Conservation (phyloP, 139 green algal species). For the Picochlorum sp. region DNA sequence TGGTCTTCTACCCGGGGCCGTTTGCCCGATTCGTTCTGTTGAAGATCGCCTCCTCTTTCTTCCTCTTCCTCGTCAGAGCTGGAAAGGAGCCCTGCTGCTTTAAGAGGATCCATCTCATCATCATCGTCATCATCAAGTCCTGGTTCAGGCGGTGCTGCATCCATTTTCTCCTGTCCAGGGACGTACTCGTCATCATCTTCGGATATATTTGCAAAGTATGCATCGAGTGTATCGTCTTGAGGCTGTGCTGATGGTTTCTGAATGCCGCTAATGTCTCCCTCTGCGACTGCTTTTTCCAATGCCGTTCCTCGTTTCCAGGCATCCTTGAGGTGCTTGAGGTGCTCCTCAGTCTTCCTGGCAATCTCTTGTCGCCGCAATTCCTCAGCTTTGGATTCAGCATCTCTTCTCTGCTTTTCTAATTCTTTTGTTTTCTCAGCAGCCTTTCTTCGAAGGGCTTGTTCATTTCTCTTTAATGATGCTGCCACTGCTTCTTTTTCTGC, state of each 20-base stretch:
- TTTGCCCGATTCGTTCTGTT: neutral
- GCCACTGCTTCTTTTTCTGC: neutral
- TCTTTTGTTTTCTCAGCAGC: neutral
- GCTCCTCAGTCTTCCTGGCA: constrained; percentile 11
- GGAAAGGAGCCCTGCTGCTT: constrained; percentile 4
- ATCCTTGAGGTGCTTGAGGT: constrained; percentile 29
- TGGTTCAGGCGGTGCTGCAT: neutral
- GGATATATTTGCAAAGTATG: constrained; percentile 26
- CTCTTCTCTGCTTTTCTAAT: constrained; percentile 10
- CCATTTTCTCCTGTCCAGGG: neutral
- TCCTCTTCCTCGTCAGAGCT: constrained; percentile 6
- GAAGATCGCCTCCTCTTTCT: neutral
- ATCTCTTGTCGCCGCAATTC: constrained; percentile 12
- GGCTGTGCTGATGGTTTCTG: constrained; percentile 27
- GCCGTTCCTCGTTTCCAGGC: constrained; percentile 21
- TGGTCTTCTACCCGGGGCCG: neutral
- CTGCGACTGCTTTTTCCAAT: constrained; percentile 25
- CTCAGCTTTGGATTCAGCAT: constrained; percentile 14
- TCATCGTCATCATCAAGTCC: neutral
- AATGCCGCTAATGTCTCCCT: constrained; percentile 14
- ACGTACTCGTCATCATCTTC: constrained; percentile 14
- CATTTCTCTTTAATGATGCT: neutral
- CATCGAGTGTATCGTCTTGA: constrained; percentile 36
- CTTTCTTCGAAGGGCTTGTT: neutral
- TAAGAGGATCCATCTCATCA: neutral